Base-by-base conservation (phyloP, 2,329 filamentous ascomycete species). In the Thielaviopsis musarum region DNA sequence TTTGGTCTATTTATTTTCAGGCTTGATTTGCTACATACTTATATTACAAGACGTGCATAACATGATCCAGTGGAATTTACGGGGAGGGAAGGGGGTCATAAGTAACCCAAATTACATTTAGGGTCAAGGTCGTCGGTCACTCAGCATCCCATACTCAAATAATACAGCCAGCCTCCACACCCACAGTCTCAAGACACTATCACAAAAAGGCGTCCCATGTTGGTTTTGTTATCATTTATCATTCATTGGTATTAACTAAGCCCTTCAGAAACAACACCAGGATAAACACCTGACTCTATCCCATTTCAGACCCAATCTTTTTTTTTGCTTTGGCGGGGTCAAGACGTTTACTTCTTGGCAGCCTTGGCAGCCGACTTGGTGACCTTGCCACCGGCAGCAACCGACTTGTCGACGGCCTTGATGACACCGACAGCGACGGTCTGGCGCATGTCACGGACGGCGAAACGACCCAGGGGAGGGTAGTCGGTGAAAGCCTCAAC, bases 401-500 rank as follows among this genome's bases (percentile, higher is more conserved):
- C 70, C 64, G 77, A 67, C 83, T 88, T 88, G 69, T 83, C 82
- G 64, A 91, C 87, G 65, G 79, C 77, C 84, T 95, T 95, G 82
- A 94, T 91, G 78, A 95, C 88, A 85, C 89, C 88, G 77, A 94
- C 88, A 67, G 88, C 88, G 68, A 93, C 87, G 76, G 87, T 91
- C 74, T 87, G 82, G 74, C 81, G 79, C 91, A 96, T 96, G 80
- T 96, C 91, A 87, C 91, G 91, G 83, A 98, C 93, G 76, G 93
- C 93, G 84, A 98, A 98, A 86, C 93, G 91, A 76, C 93, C 93
- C 71, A 98, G 90, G 77, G 93, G 93, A 72, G 93, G 91, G 84
- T 97, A 98, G 74, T 96, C 90, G 72, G 91, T 96, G 90, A 97
- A 98, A 70, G 93, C 81, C 89, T 98, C 93, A 77, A 98, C 93